Evolutionary conservation across 2,329 filamentous ascomycete genomes (phyloP), one percentile per base, ranked within the genome.

Genomic region (Phialophora macrospora): DNA sequence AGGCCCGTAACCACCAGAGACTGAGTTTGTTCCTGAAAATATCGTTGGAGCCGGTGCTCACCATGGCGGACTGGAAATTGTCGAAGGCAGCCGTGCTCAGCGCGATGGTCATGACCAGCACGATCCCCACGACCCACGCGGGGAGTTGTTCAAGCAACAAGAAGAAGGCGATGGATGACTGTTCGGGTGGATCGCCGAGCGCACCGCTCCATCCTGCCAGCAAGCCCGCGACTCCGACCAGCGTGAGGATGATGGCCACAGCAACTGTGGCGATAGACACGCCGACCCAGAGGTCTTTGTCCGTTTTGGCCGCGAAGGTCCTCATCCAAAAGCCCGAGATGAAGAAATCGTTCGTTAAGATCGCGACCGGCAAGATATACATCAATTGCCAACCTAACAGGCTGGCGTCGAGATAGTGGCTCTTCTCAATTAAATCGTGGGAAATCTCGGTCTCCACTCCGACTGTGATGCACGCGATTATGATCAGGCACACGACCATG

Each of bases 281-380:
- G 56, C 91, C 92, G 62, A 93, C 82, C 82, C 87, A 88, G 6
- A 95, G 85, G 74, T 94, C 91, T 73, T 84, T 88, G 81, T 95
- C 91, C 0, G 89, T 91, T 76, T 76, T 89, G 59, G 90, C 90
- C 20, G 91, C 89, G 73, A 95, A 95, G 4, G 91, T 91, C 58
- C 91, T 88, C 76, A 94, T 85, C 91, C 91, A 95, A 78, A 92
- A 93, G 70, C 87, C 89, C 34, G 90, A 92, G 51, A 95, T 82
- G 81, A 95, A 95, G 82, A 95, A 93, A 80, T 93, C 88, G 79
- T 94, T 95, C 65, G 91, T 93, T 63, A 93, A 75, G 69, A 95
- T 85, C 52, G 91, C 91, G 5, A 95, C 85, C 0, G 92, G 90
- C 1, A 95, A 83, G 70, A 95, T 94, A 79, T 94, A 95, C 41